Evolutionary conservation across 2,329 filamentous ascomycete genomes (phyloP).

Genomic region (Verticillium nonalfalfae): DNA sequence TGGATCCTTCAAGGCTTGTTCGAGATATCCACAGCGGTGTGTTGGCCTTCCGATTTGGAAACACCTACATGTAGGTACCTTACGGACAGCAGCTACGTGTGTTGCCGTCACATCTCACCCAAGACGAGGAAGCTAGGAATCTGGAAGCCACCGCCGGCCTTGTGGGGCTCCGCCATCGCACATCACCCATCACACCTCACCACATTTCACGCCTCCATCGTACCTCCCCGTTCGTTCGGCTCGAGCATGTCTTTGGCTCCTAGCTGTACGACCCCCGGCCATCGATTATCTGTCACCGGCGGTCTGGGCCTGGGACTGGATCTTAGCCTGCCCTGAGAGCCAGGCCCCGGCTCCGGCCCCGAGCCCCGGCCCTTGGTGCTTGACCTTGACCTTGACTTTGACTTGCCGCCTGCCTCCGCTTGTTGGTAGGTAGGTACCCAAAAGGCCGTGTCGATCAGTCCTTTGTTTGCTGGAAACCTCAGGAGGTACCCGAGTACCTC

Average conservation of each 20-base stretch:
- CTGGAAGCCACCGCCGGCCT: not conserved
- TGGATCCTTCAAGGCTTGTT: not conserved
- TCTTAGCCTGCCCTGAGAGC: not conserved
- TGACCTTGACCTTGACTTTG: not conserved
- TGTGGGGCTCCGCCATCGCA: not conserved
- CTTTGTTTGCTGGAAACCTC: too few species aligned
- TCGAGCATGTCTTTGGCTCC: not conserved
- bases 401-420: not conserved
- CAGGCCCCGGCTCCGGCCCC: not conserved
- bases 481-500: not conserved
- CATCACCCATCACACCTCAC: not conserved
- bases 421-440: too few species aligned
- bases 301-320: not conserved
- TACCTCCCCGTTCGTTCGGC: not conserved
- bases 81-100: not conserved
- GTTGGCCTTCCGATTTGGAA: not conserved
- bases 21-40: not conserved
- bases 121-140: not conserved
- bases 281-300: not conserved
- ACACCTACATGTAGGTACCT: not conserved
- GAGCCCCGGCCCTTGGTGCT: not conserved
- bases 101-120: not conserved
- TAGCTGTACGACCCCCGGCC: not conserved
- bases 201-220: not conserved
- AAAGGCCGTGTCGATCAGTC: too few species aligned